Evolutionary conservation across 495 filamentous ascomycete genomes (phyloP).

Genomic region (Penicillium chermesinum): DNA sequence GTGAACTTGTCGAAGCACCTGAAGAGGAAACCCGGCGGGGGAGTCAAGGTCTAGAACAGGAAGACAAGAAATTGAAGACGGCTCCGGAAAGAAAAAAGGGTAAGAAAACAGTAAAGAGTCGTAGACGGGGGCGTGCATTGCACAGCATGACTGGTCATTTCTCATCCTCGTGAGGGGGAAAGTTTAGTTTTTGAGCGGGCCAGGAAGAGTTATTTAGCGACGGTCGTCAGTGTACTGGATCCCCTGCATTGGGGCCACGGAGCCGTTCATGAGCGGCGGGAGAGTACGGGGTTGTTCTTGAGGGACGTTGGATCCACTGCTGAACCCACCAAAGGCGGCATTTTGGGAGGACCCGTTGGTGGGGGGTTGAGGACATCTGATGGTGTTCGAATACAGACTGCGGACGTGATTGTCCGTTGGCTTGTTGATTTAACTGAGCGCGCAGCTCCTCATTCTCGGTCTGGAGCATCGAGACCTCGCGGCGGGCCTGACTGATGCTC

Average conservation of each 20-base stretch:
- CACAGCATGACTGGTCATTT: slow-evolving; percentile 27
- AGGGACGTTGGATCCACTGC: slow-evolving; percentile 24
- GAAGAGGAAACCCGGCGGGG: background rate
- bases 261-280: slow-evolving; percentile 48
- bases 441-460: slow-evolving; percentile 47
- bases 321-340: slow-evolving; percentile 32
- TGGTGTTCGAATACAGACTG: slow-evolving; percentile 40
- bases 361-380: slow-evolving; percentile 30
- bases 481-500: slow-evolving; percentile 23
- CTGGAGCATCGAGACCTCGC: slow-evolving; percentile 49
- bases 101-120: slow-evolving; percentile 9
- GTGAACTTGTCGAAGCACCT: slow-evolving; percentile 2
- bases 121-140: slow-evolving; percentile 14
- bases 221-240: slow-evolving; percentile 52
- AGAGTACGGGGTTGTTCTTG: slow-evolving; percentile 47
- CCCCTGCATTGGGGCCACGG: slow-evolving; percentile 51
- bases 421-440: slow-evolving; percentile 46
- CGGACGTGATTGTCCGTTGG: slow-evolving; percentile 39
- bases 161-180: slow-evolving; percentile 13
- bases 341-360: slow-evolving; percentile 34
- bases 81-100: background rate
- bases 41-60: background rate
- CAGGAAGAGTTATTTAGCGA: slow-evolving; percentile 23
- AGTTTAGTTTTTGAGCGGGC: background rate
- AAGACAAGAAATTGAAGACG: background rate